Conservation (phyloP, 768 basidiomycete genomes). For the Filobasidium wieringae region DNA sequence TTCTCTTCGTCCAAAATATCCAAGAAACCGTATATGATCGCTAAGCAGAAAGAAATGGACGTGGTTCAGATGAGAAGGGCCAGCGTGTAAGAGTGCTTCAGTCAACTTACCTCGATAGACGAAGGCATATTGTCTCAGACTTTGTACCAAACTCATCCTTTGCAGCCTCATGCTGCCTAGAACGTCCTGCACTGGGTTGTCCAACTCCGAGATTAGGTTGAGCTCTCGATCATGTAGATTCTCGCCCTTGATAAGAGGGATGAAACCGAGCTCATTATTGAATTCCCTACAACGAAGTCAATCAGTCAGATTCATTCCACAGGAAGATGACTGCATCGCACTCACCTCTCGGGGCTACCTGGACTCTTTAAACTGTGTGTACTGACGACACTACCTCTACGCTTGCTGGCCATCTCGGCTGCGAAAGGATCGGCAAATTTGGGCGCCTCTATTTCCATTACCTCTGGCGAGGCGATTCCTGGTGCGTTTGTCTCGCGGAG, state of each 20-base stretch:
- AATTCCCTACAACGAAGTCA: neutral
- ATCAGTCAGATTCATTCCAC: too few relatives aligned
- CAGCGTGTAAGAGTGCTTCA: neutral
- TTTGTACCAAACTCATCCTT: slow-evolving; percentile 92
- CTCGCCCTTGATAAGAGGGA: slow-evolving; percentile 39
- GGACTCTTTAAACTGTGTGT: neutral
- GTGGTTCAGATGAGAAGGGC: neutral
- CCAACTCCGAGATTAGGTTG: slow-evolving; percentile 50
- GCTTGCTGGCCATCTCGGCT: neutral
- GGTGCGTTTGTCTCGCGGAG: neutral
- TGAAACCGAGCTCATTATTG: slow-evolving; percentile 1
- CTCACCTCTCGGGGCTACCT: neutral
- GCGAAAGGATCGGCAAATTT: neutral
- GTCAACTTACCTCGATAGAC: slow-evolving; percentile 54
- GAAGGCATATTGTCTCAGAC: slow-evolving; percentile 85
- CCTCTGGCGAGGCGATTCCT: neutral
- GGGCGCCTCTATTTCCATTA: neutral
- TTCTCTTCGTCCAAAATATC: slow-evolving; percentile 30
- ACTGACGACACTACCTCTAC: neutral
- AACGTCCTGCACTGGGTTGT: slow-evolving; percentile 65
- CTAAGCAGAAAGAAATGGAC: slow-evolving; percentile 8
- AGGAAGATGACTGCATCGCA: too few relatives aligned
- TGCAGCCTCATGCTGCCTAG: slow-evolving; percentile 92
- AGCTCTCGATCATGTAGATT: slow-evolving; percentile 33
- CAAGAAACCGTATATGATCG: slow-evolving; percentile 31